These are phyloP conservation scores for Drechslerella stenobrocha DNA, from an alignment of 2,329 filamentous ascomycete species.

Conservation along the genomic window DNA sequence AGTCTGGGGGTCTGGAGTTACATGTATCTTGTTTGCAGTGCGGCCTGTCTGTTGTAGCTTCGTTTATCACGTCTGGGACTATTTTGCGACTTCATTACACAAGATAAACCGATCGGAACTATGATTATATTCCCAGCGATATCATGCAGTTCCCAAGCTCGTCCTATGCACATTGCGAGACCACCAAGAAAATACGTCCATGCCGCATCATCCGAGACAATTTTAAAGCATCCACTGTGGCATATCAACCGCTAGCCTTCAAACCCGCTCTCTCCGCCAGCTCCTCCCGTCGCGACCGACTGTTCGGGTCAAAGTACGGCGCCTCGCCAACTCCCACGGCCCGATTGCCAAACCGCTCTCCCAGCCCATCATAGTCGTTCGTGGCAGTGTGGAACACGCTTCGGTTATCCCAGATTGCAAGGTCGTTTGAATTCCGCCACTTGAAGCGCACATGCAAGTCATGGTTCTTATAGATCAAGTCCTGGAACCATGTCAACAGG, in stretches of 20 bases:
- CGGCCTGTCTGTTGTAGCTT: neutral
- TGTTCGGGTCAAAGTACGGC: constrained; percentile 62
- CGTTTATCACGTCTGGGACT: neutral
- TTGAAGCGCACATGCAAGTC: constrained; percentile 62
- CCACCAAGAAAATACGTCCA: too few relatives aligned
- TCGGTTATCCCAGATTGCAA: constrained; percentile 70
- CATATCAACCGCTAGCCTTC: too few relatives aligned
- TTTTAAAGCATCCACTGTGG: too few relatives aligned
- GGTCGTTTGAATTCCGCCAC: constrained; percentile 54
- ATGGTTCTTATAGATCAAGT: constrained; percentile 62
- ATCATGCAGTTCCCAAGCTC: too few relatives aligned
- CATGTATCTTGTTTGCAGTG: constrained; percentile 6
- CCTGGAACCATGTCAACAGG: constrained; percentile 60
- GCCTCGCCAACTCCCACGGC: constrained; percentile 63
- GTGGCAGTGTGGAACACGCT: constrained; percentile 65
- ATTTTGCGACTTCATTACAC: too few relatives aligned
- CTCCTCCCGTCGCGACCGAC: constrained; percentile 59
- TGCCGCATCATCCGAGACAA: too few relatives aligned
- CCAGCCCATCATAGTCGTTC: constrained; percentile 64
- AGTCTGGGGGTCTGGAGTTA: constrained; percentile 35
- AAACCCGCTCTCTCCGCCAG: constrained; percentile 52
- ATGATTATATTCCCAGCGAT: neutral
- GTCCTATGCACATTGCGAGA: too few relatives aligned
- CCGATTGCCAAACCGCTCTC: constrained; percentile 61
- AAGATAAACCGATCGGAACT: neutral